A percentile compares a stretch with the other conserved stretches of the same genome.
Evolutionary conservation across 2,329 filamentous ascomycete species (phyloP).

Genomic region (Monilinia vaccinii-corymbosi): DNA sequence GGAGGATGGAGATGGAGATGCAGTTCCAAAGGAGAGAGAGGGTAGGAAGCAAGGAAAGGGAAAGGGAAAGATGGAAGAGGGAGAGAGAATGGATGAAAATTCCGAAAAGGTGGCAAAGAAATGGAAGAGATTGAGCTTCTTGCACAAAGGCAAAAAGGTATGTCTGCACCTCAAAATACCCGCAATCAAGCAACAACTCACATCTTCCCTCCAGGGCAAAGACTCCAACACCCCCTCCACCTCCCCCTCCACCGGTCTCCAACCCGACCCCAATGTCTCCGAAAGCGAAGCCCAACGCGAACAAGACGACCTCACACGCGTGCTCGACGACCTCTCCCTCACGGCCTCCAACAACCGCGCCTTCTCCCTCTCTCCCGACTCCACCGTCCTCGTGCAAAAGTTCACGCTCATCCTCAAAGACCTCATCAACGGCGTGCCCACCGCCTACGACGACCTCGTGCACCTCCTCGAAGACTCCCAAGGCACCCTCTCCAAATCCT

Average conservation of each 20-base stretch:
- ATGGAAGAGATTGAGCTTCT: slow-evolving; percentile 34
- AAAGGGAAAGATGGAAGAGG: slow-evolving; percentile 23
- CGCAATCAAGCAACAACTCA: slow-evolving; percentile 15
- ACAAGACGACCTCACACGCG: slow-evolving; percentile 62
- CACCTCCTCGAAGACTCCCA: slow-evolving; percentile 51
- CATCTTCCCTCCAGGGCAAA: slow-evolving; percentile 31
- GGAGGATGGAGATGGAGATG: slow-evolving; percentile 36
- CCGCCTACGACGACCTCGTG: slow-evolving; percentile 82
- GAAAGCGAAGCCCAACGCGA: slow-evolving; percentile 40
- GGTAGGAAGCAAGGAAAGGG: slow-evolving; percentile 34
- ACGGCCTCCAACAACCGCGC: slow-evolving; percentile 77
- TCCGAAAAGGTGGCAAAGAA: slow-evolving; percentile 29
- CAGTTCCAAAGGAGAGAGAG: slow-evolving; percentile 29
- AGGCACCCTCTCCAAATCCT: slow-evolving; percentile 48
- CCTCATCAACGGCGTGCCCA: slow-evolving; percentile 83
- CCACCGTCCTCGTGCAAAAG: slow-evolving; percentile 67
- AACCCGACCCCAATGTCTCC: slow-evolving; percentile 32
- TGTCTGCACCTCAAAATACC: slow-evolving; percentile 2
- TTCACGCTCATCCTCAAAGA: slow-evolving; percentile 93
- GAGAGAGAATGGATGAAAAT: slow-evolving; percentile 24
- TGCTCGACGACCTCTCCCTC: slow-evolving; percentile 79
- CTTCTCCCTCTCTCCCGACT: slow-evolving; percentile 76
- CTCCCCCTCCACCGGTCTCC: slow-evolving; percentile 25
- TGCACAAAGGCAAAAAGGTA: slow-evolving; percentile 25
- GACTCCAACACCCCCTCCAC: slow-evolving; percentile 31